A percentile compares a stretch with the other conserved stretches of the same genome.
These are phyloP conservation scores for Sisymbrium altissimum DNA, from an alignment of 345 rosid genomes.

Conservation along the genomic window DNA sequence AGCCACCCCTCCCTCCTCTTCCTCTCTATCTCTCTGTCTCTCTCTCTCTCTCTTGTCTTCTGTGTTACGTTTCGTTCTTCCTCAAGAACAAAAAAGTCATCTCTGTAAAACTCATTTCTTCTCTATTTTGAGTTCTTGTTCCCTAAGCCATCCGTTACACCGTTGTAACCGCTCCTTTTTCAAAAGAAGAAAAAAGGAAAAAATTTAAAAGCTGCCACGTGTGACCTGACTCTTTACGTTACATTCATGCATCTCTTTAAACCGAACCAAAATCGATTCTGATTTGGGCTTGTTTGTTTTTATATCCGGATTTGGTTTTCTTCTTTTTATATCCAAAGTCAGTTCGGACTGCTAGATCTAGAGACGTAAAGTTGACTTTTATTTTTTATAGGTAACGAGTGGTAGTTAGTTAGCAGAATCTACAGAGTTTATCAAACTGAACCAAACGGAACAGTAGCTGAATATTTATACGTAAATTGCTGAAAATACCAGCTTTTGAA, in stretches of 20 bases:
- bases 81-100: neutral
- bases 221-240: neutral
- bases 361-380: neutral
- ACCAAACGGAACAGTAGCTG: neutral
- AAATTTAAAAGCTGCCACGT: conserved; percentile 6
- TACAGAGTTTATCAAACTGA: neutral
- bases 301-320: too few relatives aligned
- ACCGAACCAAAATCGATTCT: neutral
- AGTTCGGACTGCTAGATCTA: neutral
- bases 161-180: conserved; percentile 27
- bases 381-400: neutral
- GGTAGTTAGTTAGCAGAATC: neutral
- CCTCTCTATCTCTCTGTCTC: neutral
- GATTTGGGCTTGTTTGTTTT: too few relatives aligned
- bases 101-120: conserved; percentile 12
- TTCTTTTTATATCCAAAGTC: too few relatives aligned
- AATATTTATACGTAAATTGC: too few relatives aligned
- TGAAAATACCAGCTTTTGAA: too few relatives aligned
- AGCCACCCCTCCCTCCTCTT: neutral
- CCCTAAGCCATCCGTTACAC: conserved; percentile 29
- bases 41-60: neutral
- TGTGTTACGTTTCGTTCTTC: conserved; percentile 1
- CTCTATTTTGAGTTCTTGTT: conserved; percentile 28
- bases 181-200: neutral
- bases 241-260: neutral